Evolutionary conservation across 2,329 filamentous ascomycete species (phyloP), one percentile per base, ranked within the genome.

Genomic region (Paecilomyces sp.): DNA sequence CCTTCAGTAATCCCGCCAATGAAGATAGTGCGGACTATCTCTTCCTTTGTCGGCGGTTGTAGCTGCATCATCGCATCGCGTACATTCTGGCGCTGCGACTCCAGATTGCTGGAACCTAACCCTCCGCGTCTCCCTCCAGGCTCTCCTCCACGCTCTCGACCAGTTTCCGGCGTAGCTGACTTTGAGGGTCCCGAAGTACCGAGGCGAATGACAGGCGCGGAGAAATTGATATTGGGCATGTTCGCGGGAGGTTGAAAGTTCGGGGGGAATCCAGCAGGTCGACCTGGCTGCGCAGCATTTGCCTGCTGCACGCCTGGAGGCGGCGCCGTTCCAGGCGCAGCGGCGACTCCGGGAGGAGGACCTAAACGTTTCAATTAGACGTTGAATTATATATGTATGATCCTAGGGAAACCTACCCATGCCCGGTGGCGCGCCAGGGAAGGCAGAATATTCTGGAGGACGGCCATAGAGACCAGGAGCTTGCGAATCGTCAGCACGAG

Each of bases 191-290:
- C 84, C 3, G 88, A 84, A 1, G 92, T 93, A 51, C 93, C 94
- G 54, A 99, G 84, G 58, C 94, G 90, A 71, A 99, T 97, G 61
- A 97, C 92, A 59, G 93, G 92, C 36, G 94, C 94, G 70, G 90
- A 96, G 80, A 97, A 96, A 80, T 99, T 97, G 81, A 99, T 96
- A 74, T 96, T 95, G 57, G 93, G 92, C 83, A 97, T 90, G 72
- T 94, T 96, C 56, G 90, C 81, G 9, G 93, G 92, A 55, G 91
- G 86, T 79, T 95, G 90, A 77, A 96, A 97, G 75, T 87, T 91
- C 61, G 87, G 80, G 63, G 91, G 91, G 64, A 96, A 87, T 70
- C 86, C 87, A 75, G 85, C 90, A 73, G 90, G 90, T 80, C 90
- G 87, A 79, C 88, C 90, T 79, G 89, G 84, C 80, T 90, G 89